These are phyloP conservation scores for Termitomyces sp. DNA, from an alignment of 768 basidiomycete genomes.

Conservation along the genomic window DNA sequence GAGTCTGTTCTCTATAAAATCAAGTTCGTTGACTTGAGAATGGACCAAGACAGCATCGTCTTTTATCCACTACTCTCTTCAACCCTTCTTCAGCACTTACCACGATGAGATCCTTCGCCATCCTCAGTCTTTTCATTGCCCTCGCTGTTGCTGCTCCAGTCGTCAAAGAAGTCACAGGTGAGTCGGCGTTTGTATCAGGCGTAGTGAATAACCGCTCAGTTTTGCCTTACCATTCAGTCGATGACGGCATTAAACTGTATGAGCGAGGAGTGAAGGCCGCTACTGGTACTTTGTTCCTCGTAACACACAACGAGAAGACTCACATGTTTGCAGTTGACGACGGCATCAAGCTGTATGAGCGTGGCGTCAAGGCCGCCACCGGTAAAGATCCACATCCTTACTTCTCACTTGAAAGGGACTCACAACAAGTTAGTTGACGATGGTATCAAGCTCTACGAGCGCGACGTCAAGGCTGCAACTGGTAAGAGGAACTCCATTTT, in stretches of 20 bases:
- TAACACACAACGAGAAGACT: not conserved
- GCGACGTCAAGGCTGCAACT: not conserved
- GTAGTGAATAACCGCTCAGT: not conserved
- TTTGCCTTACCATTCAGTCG: not conserved
- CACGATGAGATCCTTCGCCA: slow-evolving; percentile 6
- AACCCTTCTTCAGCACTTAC: not conserved
- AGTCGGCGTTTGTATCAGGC: not conserved
- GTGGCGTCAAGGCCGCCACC: not conserved
- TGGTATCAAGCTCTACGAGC: slow-evolving; percentile 1
- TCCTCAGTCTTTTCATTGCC: slow-evolving; percentile 4
- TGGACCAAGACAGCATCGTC: slow-evolving; percentile 3
- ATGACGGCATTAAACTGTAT: not conserved
- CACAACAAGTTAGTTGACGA: not conserved
- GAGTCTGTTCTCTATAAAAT: not conserved
- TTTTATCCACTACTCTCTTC: not conserved
- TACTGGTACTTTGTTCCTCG: not conserved
- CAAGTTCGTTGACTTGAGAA: not conserved
- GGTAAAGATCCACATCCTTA: not conserved
- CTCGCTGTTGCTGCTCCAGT: slow-evolving; percentile 4
- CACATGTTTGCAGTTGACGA: not conserved
- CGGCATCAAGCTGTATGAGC: slow-evolving; percentile 2
- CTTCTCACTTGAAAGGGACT: not conserved
- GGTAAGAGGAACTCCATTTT: not conserved
- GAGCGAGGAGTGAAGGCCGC: not conserved
- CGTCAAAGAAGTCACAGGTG: slow-evolving; percentile 5